Base-by-base conservation (phyloP, 176 grass and related monocot genomes). In the Phoenix dactylifera region DNA sequence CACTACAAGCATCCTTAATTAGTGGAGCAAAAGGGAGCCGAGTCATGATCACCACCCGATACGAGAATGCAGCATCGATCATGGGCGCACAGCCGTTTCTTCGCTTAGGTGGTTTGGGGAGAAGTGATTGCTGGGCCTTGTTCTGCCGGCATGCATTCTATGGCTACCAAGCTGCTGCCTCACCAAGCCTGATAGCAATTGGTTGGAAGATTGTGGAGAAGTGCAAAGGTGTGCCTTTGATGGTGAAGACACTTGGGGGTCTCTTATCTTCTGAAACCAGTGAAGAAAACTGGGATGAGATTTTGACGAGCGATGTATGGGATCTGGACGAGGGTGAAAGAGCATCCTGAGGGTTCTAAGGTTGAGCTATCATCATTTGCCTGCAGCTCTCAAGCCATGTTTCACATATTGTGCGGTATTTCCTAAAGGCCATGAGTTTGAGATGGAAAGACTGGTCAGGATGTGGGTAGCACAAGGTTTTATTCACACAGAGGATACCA, bases 381-480 rank as follows among this genome's bases (percentile, higher is more conserved):
- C 69, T 16, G 10, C 15, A 17, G 10, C 20, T 66, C 10, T 74
- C 7, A 80, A 69, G 26, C 64, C 22, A 23, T 80, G 77, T 50
- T 80, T 74, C 49, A 18, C 57, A 28, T 63, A 63, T 28, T 73
- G 71, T 48, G 72, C 71, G 17, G 9, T 60, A 4, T 80, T 80
- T 25, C 57, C 57, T 9, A 80, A 74, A 62, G 63, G 64, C 15
- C 15, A 63, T 50, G 4, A 32, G 3, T 74, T 74, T 50, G 50
- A 63, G 6, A 57, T 48, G 50, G 12, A 74, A 18, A 29, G 53
- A 3, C 24, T 74, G 19, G 77, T 74, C 14, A 12, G 7, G 18
- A 30, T 75, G 56, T 80, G 77, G 77, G 29, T 58, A 15, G 63
- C 69, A 17, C 51, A 63, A 58, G 68, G 62, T 61, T 74, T 61